phyloP scores from a whole-genome alignment of 202 grass and related monocot genomes.

The Bolboschoenoplectus hybrid region DNA sequence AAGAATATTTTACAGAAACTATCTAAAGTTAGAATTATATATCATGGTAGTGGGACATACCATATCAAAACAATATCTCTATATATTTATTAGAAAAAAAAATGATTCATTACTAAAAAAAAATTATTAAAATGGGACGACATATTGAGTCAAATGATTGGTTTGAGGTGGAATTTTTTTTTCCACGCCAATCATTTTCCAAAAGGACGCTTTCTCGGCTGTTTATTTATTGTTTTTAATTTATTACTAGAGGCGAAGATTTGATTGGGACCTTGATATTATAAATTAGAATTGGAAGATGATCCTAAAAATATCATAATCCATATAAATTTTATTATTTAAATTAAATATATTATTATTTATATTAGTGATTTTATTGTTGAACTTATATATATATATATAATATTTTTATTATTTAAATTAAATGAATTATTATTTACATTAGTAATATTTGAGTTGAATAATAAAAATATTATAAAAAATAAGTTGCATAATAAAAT shows the following conservation, averaged over 20 bases:
- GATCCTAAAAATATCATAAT: too few relatives aligned
- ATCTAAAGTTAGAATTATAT: not conserved
- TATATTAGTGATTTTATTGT: too few relatives aligned
- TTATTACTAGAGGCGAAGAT: not conserved
- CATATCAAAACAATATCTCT: not conserved
- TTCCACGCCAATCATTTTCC: not conserved
- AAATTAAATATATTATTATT: too few relatives aligned
- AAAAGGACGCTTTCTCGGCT: not conserved
- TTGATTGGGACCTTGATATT: constrained; percentile 5
- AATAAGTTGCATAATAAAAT: too few relatives aligned
- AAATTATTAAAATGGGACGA: not conserved
- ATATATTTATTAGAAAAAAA: not conserved
- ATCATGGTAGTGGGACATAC: not conserved
- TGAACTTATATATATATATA: too few relatives aligned
- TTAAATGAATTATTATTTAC: too few relatives aligned
- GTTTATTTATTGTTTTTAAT: constrained; percentile 1
- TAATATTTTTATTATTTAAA: too few relatives aligned
- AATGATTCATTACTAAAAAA: not conserved
- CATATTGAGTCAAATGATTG: not conserved
- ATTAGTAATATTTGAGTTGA: too few relatives aligned
- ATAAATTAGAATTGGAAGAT: not conserved
- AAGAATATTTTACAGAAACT: not conserved
- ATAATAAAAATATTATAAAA: too few relatives aligned
- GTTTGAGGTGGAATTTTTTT: not conserved
- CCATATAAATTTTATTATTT: too few relatives aligned